Evolutionary conservation across 176 grass and related monocot species (phyloP).

Genomic region (Urochloa ruziziensis): DNA sequence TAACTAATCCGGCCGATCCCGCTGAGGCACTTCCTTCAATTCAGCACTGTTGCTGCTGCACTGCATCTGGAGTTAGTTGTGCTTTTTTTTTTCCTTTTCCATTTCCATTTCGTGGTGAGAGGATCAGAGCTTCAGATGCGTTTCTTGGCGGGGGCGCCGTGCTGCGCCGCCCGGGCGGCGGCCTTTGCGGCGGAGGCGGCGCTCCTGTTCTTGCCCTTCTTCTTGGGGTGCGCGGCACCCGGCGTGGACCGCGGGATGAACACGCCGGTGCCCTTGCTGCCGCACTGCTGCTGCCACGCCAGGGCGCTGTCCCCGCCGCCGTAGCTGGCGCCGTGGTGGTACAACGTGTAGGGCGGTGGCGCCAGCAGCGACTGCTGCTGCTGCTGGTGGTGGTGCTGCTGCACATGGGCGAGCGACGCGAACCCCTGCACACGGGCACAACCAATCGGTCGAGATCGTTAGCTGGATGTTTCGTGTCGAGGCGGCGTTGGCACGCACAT

Average conservation of each 20-base stretch:
- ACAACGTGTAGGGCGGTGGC: conserved; percentile 54
- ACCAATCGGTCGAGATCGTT: background rate
- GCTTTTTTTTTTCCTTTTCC: background rate
- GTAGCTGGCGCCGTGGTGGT: conserved; percentile 55
- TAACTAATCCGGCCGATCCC: conserved; percentile 14
- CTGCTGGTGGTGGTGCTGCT: background rate
- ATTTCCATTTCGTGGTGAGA: no score
- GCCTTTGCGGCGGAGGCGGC: conserved; percentile 15
- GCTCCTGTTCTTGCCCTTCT: conserved; percentile 24
- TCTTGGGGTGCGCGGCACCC: conserved; percentile 18
- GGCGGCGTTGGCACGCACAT: background rate
- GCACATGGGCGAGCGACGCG: conserved; percentile 44
- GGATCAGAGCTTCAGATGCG: background rate
- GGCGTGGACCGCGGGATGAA: conserved; percentile 60
- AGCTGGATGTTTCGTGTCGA: conserved; percentile 23
- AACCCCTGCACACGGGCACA: conserved; percentile 27
- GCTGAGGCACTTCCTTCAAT: background rate
- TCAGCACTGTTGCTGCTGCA: background rate
- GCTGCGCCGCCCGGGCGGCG: background rate
- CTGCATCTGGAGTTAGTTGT: conserved; percentile 43
- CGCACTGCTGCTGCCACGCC: conserved; percentile 25
- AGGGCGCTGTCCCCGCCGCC: background rate
- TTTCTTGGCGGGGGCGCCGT: background rate
- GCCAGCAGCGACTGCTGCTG: conserved; percentile 25
- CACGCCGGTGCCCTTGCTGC: conserved; percentile 65